Evolutionary conservation across 1,139 yeast species (phyloP).

Genomic region (Yamadazyma blattariae): DNA sequence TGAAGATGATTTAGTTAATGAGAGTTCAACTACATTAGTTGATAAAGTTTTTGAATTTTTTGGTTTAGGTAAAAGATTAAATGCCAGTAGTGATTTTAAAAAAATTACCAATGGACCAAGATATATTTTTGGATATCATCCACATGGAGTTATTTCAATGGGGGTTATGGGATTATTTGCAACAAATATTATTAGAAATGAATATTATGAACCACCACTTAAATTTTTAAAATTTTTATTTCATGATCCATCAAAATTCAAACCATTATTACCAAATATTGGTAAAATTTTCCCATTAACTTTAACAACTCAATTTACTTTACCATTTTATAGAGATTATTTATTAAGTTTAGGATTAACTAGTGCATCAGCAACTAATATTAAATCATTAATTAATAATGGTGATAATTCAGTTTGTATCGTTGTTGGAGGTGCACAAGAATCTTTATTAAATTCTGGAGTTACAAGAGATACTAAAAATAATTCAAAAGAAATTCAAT

Average conservation of each 20-base stretch:
- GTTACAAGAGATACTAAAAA: slow-evolving; percentile 48
- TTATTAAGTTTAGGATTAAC: slow-evolving; percentile 78
- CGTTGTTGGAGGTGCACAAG: slow-evolving; percentile 96
- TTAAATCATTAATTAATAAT: slow-evolving; percentile 57
- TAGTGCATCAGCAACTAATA: slow-evolving; percentile 77
- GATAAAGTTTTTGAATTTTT: slow-evolving; percentile 36
- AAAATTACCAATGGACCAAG: slow-evolving; percentile 61
- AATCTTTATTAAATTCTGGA: slow-evolving; percentile 58
- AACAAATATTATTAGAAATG: slow-evolving; percentile 64
- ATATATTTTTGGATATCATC: slow-evolving; percentile 91
- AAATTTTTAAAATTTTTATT: slow-evolving; percentile 50
- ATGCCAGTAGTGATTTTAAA: slow-evolving; percentile 21
- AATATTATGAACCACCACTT: slow-evolving; percentile 46
- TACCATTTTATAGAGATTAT: slow-evolving; percentile 91
- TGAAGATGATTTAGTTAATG: slow-evolving; percentile 45
- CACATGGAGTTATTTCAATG: slow-evolving; percentile 94
- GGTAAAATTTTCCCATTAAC: slow-evolving; percentile 74
- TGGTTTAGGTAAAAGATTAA: slow-evolving; percentile 39
- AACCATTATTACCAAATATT: slow-evolving; percentile 75
- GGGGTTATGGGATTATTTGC: slow-evolving; percentile 88
- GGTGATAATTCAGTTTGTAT: slow-evolving; percentile 78
- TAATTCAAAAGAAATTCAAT: slow-evolving; percentile 14
- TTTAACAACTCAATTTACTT: slow-evolving; percentile 73
- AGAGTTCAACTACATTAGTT: slow-evolving; percentile 33
- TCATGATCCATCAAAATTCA: slow-evolving; percentile 40